Conservation (phyloP, 495 filamentous ascomycete genomes). For the Terfezia boudieri region DNA sequence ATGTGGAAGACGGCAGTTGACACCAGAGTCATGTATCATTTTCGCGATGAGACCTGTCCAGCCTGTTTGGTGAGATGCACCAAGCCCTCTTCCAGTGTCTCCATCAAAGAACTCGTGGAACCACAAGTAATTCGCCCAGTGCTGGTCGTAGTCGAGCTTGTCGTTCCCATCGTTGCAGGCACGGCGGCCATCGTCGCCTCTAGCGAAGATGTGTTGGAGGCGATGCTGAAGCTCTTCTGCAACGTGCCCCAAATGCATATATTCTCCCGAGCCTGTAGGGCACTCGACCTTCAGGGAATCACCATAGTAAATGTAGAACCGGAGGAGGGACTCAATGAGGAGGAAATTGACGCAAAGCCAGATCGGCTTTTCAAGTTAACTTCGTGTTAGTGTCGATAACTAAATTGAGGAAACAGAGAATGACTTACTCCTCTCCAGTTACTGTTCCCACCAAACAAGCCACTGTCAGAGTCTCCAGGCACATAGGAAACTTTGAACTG, state of each 20-base stretch:
- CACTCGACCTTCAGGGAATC: slow-evolving; percentile 74
- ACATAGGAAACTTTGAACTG: slow-evolving; percentile 75
- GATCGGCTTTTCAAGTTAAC: slow-evolving; percentile 34
- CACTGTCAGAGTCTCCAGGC: slow-evolving; percentile 80
- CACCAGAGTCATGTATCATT: slow-evolving; percentile 86
- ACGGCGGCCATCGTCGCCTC: slow-evolving; percentile 59
- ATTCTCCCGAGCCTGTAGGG: slow-evolving; percentile 77
- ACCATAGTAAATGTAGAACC: slow-evolving; percentile 92
- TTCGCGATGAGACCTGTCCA: slow-evolving; percentile 96
- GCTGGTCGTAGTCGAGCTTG: slow-evolving; percentile 63
- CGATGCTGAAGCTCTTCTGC: slow-evolving; percentile 92
- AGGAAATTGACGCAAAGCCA: slow-evolving; percentile 95
- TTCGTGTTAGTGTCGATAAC: slow-evolving; percentile 5
- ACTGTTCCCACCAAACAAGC: slow-evolving; percentile 87
- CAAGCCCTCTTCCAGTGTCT: slow-evolving; percentile 68
- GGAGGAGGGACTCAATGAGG: slow-evolving; percentile 70
- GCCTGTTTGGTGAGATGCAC: slow-evolving; percentile 84
- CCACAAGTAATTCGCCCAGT: slow-evolving; percentile 87
- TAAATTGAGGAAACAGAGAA: slow-evolving; percentile 4
- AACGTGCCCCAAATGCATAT: slow-evolving; percentile 91
- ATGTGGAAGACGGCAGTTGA: slow-evolving; percentile 80
- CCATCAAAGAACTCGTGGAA: slow-evolving; percentile 97
- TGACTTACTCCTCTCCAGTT: slow-evolving; percentile 51
- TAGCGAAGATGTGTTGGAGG: slow-evolving; percentile 72
- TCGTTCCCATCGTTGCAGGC: slow-evolving; percentile 69